Base-by-base conservation (phyloP, 1,284 basidiomycete genomes). In the Ceratobasidium sp. region DNA sequence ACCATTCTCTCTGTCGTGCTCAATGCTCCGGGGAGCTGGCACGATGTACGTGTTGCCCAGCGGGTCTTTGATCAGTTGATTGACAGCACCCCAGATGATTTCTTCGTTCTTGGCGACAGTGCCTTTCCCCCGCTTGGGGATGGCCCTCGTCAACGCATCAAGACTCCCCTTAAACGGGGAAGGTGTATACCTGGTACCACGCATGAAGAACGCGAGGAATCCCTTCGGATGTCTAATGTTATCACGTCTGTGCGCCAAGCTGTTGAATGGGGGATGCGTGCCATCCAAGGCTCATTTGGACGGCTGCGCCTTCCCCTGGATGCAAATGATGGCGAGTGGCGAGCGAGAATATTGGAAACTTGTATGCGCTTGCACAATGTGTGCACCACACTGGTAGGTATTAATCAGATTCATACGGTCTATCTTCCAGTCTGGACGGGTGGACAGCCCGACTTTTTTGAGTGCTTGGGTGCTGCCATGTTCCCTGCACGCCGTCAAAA, bases 11-110 rank as follows among this genome's bases (percentile, higher is more conserved):
- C n/a, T n/a, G n/a, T n/a, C n/a, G n/a, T n/a, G 86, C 57, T 85
- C 51, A 88, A 88, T 81, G 82, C 84, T 0, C 86, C 86, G 5
- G 86, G 86, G 0, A 88, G 87, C 73, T 88, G 87, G 87, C 86
- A 88, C 80, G 84, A 88, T 79, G 82, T 86, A 6, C 80, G 79
- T 22, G 82, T 87, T 67, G 84, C 86, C 0, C 79, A 78, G 0
- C 82, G 81, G 0, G 84, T 88, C 6, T 88, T 85, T 76, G 68
- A 84, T 8, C 83, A 83, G 37, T 80, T 88, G 0, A 77, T 69
- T 0, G 80, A 64, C 1, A 11, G 77, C 2, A 85, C 84, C 2
- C 86, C 85, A 0, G 80, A 82, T 0, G 85, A 84, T 0, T 88
- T 80, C 77, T 87, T 84, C 68, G 81, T 88, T 25, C 82, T 86